phyloP scores from a whole-genome alignment of 176 grass and related monocot genomes.

The Oryza meyeriana region DNA sequence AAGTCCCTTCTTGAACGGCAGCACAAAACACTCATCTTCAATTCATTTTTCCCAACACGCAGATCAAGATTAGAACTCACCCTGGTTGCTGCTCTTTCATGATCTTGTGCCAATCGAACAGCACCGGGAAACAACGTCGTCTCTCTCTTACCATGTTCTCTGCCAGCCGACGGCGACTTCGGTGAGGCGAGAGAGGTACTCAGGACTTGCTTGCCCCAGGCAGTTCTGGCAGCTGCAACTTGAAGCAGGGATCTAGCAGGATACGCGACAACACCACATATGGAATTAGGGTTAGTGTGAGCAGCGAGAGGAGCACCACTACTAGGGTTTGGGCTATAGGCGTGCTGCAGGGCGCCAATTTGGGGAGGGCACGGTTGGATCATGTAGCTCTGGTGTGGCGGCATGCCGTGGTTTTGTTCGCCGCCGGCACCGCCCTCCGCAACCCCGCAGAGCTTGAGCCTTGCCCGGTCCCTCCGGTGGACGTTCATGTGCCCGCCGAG shows the following conservation, averaged over 20 bases:
- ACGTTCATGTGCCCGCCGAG: conserved; percentile 80
- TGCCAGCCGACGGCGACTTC: not conserved
- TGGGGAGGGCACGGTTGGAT: conserved; percentile 16
- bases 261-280: conserved; percentile 34
- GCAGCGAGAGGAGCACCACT: not conserved
- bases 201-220: conserved; percentile 37
- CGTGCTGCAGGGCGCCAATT: conserved; percentile 33
- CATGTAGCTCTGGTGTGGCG: not conserved
- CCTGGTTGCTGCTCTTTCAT: not conserved
- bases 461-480: conserved; percentile 55
- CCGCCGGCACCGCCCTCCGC: not conserved
- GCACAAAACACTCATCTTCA: conserved; percentile 29
- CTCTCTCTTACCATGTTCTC: conserved; percentile 24
- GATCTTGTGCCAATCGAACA: conserved; percentile 24
- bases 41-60: conserved; percentile 11
- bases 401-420: not conserved
- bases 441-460: conserved; percentile 33
- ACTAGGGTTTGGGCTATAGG: conserved; percentile 41
- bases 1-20: conserved; percentile 10
- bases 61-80: conserved; percentile 18
- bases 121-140: not conserved
- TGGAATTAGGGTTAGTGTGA: conserved; percentile 48
- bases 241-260: conserved; percentile 22
- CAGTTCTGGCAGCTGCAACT: conserved; percentile 23
- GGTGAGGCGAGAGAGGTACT: conserved; percentile 24